phyloP scores from a whole-genome alignment of 371 early-diverging fungal species.

The Choanephora cucurbitarum region DNA sequence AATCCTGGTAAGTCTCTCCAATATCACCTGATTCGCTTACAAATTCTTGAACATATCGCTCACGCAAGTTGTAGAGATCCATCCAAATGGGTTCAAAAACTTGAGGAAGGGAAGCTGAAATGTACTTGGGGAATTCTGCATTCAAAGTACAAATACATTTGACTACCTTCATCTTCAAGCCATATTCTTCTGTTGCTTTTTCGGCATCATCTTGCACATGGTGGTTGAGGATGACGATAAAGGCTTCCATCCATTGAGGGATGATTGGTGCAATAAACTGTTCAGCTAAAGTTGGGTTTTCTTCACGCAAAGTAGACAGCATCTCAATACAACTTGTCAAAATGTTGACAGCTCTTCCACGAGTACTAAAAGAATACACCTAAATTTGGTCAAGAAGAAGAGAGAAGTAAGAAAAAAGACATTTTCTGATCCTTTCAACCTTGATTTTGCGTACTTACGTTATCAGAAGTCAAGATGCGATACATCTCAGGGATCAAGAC shows the following conservation, averaged over 20 bases:
- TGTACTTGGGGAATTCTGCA: slow-evolving; percentile 63
- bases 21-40: slow-evolving; percentile 59
- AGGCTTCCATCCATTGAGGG: slow-evolving; percentile 77
- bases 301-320: slow-evolving; percentile 75
- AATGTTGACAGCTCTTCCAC: slow-evolving; percentile 79
- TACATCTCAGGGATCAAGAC: slow-evolving; percentile 82
- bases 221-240: slow-evolving; percentile 63
- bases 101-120: slow-evolving; percentile 47
- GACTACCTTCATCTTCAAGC: slow-evolving; percentile 72
- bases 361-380: slow-evolving; percentile 68
- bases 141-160: slow-evolving; percentile 67
- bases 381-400: too few species aligned
- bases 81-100: slow-evolving; percentile 70
- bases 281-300: slow-evolving; percentile 69
- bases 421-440: neutral
- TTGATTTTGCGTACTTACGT: too few species aligned
- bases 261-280: slow-evolving; percentile 75
- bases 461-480: slow-evolving; percentile 65
- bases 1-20: slow-evolving; percentile 65
- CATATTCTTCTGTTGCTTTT: slow-evolving; percentile 60
- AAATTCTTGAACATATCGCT: slow-evolving; percentile 58
- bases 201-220: slow-evolving; percentile 49
- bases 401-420: too few species aligned
- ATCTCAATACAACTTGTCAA: slow-evolving; percentile 85
- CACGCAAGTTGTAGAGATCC: slow-evolving; percentile 57